Evolutionary conservation across 768 basidiomycete genomes (phyloP).

Genomic region (Pleurotus eryngii): DNA sequence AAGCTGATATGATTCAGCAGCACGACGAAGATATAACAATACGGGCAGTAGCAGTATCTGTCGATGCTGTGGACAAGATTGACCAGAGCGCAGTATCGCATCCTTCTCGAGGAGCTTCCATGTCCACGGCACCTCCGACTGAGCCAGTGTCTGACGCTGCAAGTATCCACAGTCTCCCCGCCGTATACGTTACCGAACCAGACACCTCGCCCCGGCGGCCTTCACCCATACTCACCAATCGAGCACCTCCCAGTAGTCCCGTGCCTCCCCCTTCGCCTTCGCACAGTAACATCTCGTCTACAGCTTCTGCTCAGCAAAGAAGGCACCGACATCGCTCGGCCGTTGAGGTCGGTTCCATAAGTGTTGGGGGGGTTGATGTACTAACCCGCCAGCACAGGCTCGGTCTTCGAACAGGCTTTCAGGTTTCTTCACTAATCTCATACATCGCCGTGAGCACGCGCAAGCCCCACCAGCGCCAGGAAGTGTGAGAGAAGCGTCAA

Average conservation of each 20-base stretch:
- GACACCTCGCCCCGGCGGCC: conserved; percentile 15
- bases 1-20: conserved; percentile 20
- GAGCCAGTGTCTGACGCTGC: conserved; percentile 43
- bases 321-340: conserved; percentile 47
- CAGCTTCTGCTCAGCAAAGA: conserved; percentile 30
- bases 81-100: conserved; percentile 24
- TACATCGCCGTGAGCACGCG: conserved; percentile 62
- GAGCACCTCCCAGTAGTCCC: conserved; percentile 6
- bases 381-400: conserved; percentile 30
- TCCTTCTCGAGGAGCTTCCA: conserved; percentile 31
- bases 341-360: conserved; percentile 50
- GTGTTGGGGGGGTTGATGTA: conserved; percentile 1
- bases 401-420: conserved; percentile 75
- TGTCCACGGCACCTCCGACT: conserved; percentile 26
- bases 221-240: background rate
- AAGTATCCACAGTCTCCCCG: conserved; percentile 61
- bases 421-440: conserved; percentile 80
- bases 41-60: conserved; percentile 24
- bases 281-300: conserved; percentile 19
- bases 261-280: conserved; percentile 29
- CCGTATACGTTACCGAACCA: conserved; percentile 45
- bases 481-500: conserved; percentile 28
- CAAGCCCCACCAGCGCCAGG: conserved; percentile 23
- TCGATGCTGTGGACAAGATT: conserved; percentile 21
- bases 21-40: conserved; percentile 16